phyloP scores from a whole-genome alignment of 2,329 filamentous ascomycete genomes.

The Daldinia eschscholtzii region DNA sequence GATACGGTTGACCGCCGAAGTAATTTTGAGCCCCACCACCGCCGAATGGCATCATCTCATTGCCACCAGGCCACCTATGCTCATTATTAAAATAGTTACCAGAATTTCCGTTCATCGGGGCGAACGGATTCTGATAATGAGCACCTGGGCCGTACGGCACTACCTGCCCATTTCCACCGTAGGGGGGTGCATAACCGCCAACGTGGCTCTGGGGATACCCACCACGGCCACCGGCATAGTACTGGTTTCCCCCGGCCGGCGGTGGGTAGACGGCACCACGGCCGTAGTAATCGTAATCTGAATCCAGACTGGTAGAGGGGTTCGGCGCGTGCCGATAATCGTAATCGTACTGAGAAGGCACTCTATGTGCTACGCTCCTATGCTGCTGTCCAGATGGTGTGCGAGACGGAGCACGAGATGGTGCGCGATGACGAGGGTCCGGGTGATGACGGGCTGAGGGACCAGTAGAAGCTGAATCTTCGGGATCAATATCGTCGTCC shows the following conservation, averaged over 20 bases:
- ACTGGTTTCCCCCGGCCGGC: conserved; percentile 43
- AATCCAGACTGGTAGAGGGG: conserved; percentile 73
- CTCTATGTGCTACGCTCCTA: conserved; percentile 48
- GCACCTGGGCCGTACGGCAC: conserved; percentile 58
- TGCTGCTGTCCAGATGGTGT: conserved; percentile 46
- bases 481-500: conserved; percentile 65
- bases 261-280: conserved; percentile 50
- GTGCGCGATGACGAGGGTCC: conserved; percentile 51
- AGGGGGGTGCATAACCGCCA: conserved; percentile 58
- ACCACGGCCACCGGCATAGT: conserved; percentile 54
- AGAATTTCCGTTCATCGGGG: conserved; percentile 49
- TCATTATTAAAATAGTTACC: conserved; percentile 60
- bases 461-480: conserved; percentile 68
- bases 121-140: conserved; percentile 52
- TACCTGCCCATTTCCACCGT: conserved; percentile 59
- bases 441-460: conserved; percentile 51
- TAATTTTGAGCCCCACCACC: conserved; percentile 57
- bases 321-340: conserved; percentile 46
- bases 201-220: conserved; percentile 64
- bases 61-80: conserved; percentile 43
- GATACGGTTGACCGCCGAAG: conserved; percentile 55
- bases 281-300: conserved; percentile 70
- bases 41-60: conserved; percentile 55
- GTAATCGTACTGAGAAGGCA: conserved; percentile 47
- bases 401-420: conserved; percentile 48